A percentile compares a stretch with the other conserved stretches of the same genome.
Evolutionary conservation across 2,329 filamentous ascomycete species (phyloP).

Genomic region (Raffaelea ambrosiae): DNA sequence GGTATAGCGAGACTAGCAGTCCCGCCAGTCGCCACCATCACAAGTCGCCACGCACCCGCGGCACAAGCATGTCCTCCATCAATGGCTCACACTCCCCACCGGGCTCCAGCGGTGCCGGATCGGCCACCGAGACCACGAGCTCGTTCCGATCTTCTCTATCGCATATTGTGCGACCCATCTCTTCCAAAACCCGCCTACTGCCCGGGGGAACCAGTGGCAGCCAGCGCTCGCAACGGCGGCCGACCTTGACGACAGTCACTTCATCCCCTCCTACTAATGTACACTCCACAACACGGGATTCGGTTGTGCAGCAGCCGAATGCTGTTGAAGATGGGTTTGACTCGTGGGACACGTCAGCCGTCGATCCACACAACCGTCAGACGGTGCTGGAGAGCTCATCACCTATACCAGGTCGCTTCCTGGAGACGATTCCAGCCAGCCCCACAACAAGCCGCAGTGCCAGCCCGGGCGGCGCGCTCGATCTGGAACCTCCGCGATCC

Average conservation of each 20-base stretch:
- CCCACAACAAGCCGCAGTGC: conserved; percentile 56
- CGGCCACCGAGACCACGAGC: conserved; percentile 35
- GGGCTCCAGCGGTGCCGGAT: conserved; percentile 34
- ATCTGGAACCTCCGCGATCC: conserved; percentile 41
- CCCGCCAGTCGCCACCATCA: conserved; percentile 32
- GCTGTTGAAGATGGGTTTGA: conserved; percentile 58
- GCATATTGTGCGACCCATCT: conserved; percentile 42
- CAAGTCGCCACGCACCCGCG: conserved; percentile 18
- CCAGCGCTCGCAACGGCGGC: conserved; percentile 23
- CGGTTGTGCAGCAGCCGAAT: conserved; percentile 22
- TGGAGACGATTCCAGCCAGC: conserved; percentile 65
- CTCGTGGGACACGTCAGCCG: conserved; percentile 64
- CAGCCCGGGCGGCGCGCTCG: conserved; percentile 53
- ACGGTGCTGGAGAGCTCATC: conserved; percentile 43
- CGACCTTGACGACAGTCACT: conserved; percentile 34
- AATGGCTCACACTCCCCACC: conserved; percentile 31
- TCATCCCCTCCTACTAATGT: conserved; percentile 21
- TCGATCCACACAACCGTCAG: conserved; percentile 54
- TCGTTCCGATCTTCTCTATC: conserved; percentile 42
- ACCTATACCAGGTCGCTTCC: conserved; percentile 34
- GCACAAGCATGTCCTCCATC: conserved; percentile 20
- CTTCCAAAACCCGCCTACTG: conserved; percentile 48
- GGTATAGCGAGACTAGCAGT: conserved; percentile 37
- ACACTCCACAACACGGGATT: conserved; percentile 1
- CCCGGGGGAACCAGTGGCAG: conserved; percentile 15